Evolutionary conservation across 345 rosid genomes (phyloP), one percentile per base, ranked within the genome.

Genomic region (Streptanthus diversifolius): DNA sequence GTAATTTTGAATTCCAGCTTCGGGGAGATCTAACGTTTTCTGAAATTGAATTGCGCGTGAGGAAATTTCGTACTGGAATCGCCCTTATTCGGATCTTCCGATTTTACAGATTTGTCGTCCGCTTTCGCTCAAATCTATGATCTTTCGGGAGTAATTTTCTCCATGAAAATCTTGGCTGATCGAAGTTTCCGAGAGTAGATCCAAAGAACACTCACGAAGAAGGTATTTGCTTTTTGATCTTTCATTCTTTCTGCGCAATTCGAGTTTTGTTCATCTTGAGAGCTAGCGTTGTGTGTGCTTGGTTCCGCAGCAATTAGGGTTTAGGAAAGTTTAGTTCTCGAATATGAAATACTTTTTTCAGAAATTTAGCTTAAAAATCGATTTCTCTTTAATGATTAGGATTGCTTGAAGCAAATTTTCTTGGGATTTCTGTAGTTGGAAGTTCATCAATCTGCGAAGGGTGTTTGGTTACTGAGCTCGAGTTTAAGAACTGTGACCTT

Each of bases 231-330:
- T 33, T 27, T 55, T 53, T 29, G n/a, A 77, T 47, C 22, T 63
- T 47, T 13, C 37, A 57, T 47, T 54, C 17, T 55, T 56, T 15
- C 11, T 48, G 1, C 24, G 53, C 39, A 65, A 48, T 64, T 65
- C 14, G 17, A 55, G 56, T 8, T 71, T 57, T 77, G 72, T 71
- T 71, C 57, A 64, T 77, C 73, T 71, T 58, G 56, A 54, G 41
- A 63, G 40, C 58, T 52, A 2, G 11, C 36, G 17, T 76, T 54
- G 54, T 51, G 33, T 63, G 70, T 54, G 32, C 47, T 5, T 47
- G 10, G 44, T 57, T 70, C 13, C 32, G 32, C 35, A 43, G 56
- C 0, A 68, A 53, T 69, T 69, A 76, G 74, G 74, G 79, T 76
- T 69, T 69, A 7, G 2, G 44, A 76, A 32, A 22, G 17, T 63